Evolutionary conservation across 164 flowering plant genomes (phyloP), one percentile per base, ranked within the genome.

Genomic region (Vitis rupestris): DNA sequence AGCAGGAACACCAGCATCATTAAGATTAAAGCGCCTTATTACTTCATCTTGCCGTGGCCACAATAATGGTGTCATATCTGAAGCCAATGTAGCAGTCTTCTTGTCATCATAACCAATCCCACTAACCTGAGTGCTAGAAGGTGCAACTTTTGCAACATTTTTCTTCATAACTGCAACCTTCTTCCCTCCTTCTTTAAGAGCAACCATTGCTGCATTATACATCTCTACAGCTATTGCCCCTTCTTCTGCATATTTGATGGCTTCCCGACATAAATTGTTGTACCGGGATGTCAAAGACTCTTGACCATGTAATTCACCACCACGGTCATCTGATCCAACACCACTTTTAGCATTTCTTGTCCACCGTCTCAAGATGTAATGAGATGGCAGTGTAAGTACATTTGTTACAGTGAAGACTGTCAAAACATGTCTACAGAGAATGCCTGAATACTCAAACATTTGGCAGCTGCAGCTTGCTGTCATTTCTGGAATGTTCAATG

Each of bases 381-480:
- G 88, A 59, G 89, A 65, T 44, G 92, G 95, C 27, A 88, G 78
- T 11, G 86, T 84, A 71, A 90, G 86, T 23, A 90, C 86, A 78
- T 88, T 88, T 59, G 94, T 83, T 23, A 89, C 90, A 9, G 89
- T 89, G 72, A 91, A 89, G n/a, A 91, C 98, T n/a, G 90, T 88
- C 71, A 93, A 80, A 65, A 90, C 81, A 78, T 93, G 97, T 66
- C 95, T 83, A 71, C 95, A 93, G 31, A 93, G 86, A 72, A 93
- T 88, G 57, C 98, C 97, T 29, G 86, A 83, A 73, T 82, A 90
- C 80, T 93, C 95, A 82, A 91, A 91, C 97, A 93, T 90, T 69
- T 75, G 86, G 72, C 98, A 93, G 75, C 92, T 89, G 65, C 98
- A 93, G 56, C 70, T 83, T 61, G 90, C 92, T 76, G 71, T 88